Conservation (phyloP, 768 basidiomycete species). For the Mycena crocata region DNA sequence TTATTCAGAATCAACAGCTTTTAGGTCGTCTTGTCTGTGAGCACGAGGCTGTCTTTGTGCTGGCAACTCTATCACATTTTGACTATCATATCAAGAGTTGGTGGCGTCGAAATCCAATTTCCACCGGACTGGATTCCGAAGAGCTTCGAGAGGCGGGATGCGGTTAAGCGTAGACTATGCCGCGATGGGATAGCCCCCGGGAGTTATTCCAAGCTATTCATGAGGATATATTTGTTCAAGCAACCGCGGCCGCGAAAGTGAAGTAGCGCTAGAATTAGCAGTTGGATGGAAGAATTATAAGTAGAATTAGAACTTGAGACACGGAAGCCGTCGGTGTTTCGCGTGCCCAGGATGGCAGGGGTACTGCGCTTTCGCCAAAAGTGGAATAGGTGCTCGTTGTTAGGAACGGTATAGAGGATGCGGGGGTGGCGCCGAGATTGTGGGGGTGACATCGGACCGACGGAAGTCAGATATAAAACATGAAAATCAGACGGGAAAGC, state of each 20-base stretch:
- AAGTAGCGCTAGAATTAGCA: too few species aligned
- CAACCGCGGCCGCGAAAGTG: too few species aligned
- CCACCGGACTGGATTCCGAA: too few species aligned
- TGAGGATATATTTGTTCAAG: background rate
- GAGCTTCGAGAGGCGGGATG: background rate
- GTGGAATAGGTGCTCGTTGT: slow-evolving; percentile 6
- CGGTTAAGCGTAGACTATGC: background rate
- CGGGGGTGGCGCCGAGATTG: background rate
- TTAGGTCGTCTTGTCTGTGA: too few species aligned
- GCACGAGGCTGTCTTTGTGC: background rate
- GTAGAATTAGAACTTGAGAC: background rate
- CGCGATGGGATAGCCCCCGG: too few species aligned
- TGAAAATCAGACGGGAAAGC: too few species aligned
- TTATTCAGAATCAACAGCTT: too few species aligned
- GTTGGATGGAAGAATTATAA: too few species aligned
- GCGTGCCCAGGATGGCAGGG: slow-evolving; percentile 11
- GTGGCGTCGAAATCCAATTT: slow-evolving; percentile 12
- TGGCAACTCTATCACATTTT: background rate
- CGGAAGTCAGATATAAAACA: too few species aligned
- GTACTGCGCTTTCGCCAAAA: background rate
- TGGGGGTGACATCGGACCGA: too few species aligned
- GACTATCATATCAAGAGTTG: background rate
- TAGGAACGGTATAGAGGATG: too few species aligned
- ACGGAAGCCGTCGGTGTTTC: background rate
- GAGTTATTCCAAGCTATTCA: background rate